phyloP scores from a whole-genome alignment of 2,329 filamentous ascomycete species.

The Arthrobotrys entomopaga region DNA sequence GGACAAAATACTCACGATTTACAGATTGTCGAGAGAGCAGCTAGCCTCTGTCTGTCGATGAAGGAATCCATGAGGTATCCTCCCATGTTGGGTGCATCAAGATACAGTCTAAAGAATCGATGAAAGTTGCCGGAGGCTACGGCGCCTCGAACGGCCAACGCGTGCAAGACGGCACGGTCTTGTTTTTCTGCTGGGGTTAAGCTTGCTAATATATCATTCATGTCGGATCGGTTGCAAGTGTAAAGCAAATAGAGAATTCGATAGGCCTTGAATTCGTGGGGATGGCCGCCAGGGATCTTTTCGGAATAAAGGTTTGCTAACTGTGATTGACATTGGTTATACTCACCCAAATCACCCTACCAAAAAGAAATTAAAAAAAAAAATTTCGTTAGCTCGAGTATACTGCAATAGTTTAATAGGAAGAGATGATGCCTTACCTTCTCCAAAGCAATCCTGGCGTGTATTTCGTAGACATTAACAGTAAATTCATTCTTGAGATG shows the following conservation, averaged over 20 bases:
- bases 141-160: constrained; percentile 87
- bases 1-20: constrained; percentile 80
- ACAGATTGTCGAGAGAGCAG: constrained; percentile 90
- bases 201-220: constrained; percentile 98
- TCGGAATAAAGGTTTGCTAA: constrained; percentile 88
- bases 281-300: constrained; percentile 81
- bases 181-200: constrained; percentile 97
- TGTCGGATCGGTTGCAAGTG: constrained; percentile 95
- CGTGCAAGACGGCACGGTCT: constrained; percentile 85
- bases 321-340: constrained; percentile 99
- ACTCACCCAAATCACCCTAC: constrained; percentile 96
- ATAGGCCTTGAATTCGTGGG: constrained; percentile 97
- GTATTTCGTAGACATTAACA: constrained; percentile 94
- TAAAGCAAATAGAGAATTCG: constrained; percentile 99
- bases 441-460: constrained; percentile 95
- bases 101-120: constrained; percentile 95
- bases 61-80: constrained; percentile 99
- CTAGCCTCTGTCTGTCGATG: constrained; percentile 88
- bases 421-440: constrained; percentile 66
- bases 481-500: constrained; percentile 97
- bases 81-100: constrained; percentile 94
- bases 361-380: no score
- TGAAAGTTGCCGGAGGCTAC: constrained; percentile 96
- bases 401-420: neutral
- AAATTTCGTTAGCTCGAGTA: constrained; percentile 19